These are phyloP conservation scores for Chlorella vulgaris DNA, from an alignment of 139 green algal species.

Conservation along the genomic window DNA sequence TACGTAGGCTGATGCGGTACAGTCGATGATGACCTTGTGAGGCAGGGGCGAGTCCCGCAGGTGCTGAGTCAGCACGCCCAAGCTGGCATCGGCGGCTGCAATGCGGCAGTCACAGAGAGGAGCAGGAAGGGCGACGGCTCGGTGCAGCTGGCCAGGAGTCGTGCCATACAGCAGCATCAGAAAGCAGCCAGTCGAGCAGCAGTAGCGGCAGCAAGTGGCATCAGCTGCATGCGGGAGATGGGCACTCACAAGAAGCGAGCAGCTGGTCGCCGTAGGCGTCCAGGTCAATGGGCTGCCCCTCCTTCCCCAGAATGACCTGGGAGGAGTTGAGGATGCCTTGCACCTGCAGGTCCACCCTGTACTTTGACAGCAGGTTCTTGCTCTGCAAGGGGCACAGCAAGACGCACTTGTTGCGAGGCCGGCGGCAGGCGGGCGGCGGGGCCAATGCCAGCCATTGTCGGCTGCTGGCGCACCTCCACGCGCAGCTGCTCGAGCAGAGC, in stretches of 20 bases:
- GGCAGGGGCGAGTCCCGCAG: conserved; percentile 73
- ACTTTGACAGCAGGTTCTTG: conserved; percentile 47
- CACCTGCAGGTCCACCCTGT: conserved; percentile 66
- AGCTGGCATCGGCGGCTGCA: conserved; percentile 23
- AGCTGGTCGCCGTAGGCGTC: conserved; percentile 24
- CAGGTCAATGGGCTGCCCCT: conserved; percentile 26
- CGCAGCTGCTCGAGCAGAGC: conserved; percentile 88
- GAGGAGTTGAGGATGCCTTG: conserved; percentile 56
- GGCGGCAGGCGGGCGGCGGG: too few species aligned
- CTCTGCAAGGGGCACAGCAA: conserved; percentile 39
- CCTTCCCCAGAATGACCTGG: conserved; percentile 38
- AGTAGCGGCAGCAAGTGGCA: too few species aligned
- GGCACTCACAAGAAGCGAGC: conserved; percentile 14
- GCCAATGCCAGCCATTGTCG: too few species aligned
- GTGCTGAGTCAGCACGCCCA: conserved; percentile 67
- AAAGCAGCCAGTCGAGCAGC: not conserved
- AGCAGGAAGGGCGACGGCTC: not conserved
- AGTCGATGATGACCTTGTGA: conserved; percentile 94
- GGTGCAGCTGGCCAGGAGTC: not conserved
- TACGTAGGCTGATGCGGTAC: conserved; percentile 83
- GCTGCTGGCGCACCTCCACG: conserved; percentile 70
- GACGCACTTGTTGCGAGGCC: too few species aligned
- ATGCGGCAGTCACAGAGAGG: not conserved
- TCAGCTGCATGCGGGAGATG: not conserved
- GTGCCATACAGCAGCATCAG: too few species aligned